Base-by-base conservation (phyloP, 169 alveolate genomes). In the Plasmodium blacklocki region DNA sequence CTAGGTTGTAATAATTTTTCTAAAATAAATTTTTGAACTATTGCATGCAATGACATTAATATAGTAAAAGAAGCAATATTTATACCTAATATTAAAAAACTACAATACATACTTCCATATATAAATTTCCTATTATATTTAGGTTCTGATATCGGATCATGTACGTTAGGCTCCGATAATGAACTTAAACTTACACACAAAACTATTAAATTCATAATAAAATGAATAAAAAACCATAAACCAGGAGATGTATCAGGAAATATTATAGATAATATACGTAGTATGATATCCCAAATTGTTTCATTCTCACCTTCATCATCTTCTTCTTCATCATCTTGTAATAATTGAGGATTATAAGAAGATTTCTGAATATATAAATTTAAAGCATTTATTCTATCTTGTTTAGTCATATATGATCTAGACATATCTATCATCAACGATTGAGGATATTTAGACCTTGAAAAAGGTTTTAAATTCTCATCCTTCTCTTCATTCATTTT, bases 1-100 rank as follows among this genome's bases (percentile, higher is more conserved):
- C 92, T 78, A 15, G 93, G 88, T 15, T 93, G 89, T 58, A 92
- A 63, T 2, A 88, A 21, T 21, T 70, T 56, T 67, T 94, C 76
- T 29, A 94, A 18, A 19, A 94, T 45, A 18, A 76, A 29, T 50
- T 88, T 92, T 49, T 83, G 91, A 23, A 83, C 70, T 9, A 83
- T 32, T 45, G 91, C 91, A 83, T 83, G 91, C 23, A 83, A 29
- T 14, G 71, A 26, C 91, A 83, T 83, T 14, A 83, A 29, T n/a
- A 83, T 59, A 3, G 66, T 14, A 70, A 83, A 83, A 3, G 85
- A 70, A 12, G 29, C 91, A 3, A 83, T 83, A 62, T 83, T 83
- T 7, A 83, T 45, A 19, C 83, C 62, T 49, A 83, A 23, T 23
- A 83, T 83, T 21, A 83, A 45, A 63, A 71, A 83, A 73, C 86